These are phyloP conservation scores for Phytophthora rubi DNA, from an alignment of 352 stramenopile species.

Conservation along the genomic window DNA sequence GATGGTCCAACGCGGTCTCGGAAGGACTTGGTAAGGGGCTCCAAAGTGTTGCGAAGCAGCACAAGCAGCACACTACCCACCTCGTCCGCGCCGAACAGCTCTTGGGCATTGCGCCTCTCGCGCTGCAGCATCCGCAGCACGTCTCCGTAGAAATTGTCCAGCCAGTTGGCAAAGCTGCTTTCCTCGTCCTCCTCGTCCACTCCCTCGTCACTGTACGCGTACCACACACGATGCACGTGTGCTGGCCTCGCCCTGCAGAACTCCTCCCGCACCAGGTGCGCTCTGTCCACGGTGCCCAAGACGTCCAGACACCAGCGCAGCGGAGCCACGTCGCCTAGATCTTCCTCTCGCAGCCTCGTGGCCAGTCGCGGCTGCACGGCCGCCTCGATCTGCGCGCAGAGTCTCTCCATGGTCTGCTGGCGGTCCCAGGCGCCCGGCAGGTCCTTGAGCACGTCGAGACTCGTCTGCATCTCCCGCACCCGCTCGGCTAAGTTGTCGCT, in stretches of 20 bases:
- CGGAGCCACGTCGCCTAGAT: conserved; percentile 44
- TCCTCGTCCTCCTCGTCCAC: conserved; percentile 15
- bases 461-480: conserved; percentile 67
- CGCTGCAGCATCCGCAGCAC: conserved; percentile 62
- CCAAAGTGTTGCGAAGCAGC: conserved; percentile 60
- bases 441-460: conserved; percentile 65
- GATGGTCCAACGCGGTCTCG: conserved; percentile 49
- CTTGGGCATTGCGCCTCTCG: conserved; percentile 46
- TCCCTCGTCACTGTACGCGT: conserved; percentile 41
- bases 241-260: conserved; percentile 56
- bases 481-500: conserved; percentile 46
- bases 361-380: conserved; percentile 56
- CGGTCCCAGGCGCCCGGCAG: conserved; percentile 68
- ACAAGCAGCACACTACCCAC: conserved; percentile 42
- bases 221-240: conserved; percentile 66
- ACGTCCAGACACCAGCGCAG: conserved; percentile 61
- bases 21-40: conserved; percentile 57
- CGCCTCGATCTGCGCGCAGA: conserved; percentile 64
- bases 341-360: conserved; percentile 45
- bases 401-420: conserved; percentile 52
- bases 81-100: conserved; percentile 54
- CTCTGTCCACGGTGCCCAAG: conserved; percentile 54
- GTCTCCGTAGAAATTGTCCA: conserved; percentile 64
- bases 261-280: conserved; percentile 49
- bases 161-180: conserved; percentile 43